These are phyloP conservation scores for Cucurbita argyrosperma DNA, from an alignment of 306 rosid species.

Conservation along the genomic window DNA sequence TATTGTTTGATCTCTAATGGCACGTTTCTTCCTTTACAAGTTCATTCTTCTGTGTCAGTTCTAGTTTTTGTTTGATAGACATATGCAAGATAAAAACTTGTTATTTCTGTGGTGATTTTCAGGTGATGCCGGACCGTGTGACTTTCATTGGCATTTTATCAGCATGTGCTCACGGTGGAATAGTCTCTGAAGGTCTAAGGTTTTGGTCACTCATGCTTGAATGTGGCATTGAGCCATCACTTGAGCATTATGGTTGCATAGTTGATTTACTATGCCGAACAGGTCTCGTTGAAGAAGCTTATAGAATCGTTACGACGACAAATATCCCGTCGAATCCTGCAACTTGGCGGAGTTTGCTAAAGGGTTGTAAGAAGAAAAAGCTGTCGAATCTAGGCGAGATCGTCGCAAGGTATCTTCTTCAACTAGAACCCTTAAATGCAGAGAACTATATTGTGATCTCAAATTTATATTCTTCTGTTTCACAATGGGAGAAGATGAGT, in stretches of 20 bases:
- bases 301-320: conserved; percentile 1
- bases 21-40: background rate
- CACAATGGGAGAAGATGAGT: conserved; percentile 20
- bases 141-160: conserved; percentile 10
- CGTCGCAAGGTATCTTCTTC: conserved; percentile 8
- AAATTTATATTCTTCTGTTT: conserved; percentile 16
- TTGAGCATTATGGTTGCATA: conserved; percentile 16
- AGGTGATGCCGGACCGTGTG: conserved; percentile 14
- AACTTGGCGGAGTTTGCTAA: conserved; percentile 10
- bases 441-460: conserved; percentile 15
- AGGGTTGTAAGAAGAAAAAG: conserved; percentile 12
- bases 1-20: background rate
- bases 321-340: conserved; percentile 5
- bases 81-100: background rate
- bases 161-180: conserved; percentile 14
- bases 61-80: background rate
- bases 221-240: conserved; percentile 12
- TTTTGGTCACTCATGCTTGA: conserved; percentile 19
- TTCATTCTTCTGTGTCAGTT: background rate
- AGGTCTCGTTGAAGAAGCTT: conserved; percentile 9
- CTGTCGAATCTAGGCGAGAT: conserved; percentile 8
- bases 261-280: conserved; percentile 17
- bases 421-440: conserved; percentile 14
- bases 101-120: background rate
- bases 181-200: conserved; percentile 9